phyloP scores from a whole-genome alignment of 108 stramenopile genomes.

The Skeletonema potamos region DNA sequence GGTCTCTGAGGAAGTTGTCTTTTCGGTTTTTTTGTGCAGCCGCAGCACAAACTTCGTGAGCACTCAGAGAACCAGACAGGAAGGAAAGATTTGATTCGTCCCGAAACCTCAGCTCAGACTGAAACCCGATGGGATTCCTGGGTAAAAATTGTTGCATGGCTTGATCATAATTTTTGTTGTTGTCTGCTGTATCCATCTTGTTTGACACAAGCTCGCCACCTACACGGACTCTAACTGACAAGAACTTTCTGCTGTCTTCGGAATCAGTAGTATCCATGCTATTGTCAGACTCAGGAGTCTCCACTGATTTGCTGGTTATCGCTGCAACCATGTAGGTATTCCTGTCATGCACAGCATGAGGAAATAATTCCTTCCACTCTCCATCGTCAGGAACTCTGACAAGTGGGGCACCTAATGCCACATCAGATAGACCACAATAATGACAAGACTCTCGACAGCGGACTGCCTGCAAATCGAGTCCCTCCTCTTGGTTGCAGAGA shows the following conservation, averaged over 20 bases:
- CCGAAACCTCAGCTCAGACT: conserved; percentile 67
- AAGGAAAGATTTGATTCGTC: conserved; percentile 59
- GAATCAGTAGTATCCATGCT: neutral
- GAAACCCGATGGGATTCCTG: conserved; percentile 64
- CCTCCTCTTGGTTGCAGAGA: conserved; percentile 51
- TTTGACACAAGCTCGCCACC: conserved; percentile 70
- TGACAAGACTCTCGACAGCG: conserved; percentile 66
- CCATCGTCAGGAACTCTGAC: conserved; percentile 71
- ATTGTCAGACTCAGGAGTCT: neutral
- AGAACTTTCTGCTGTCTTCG: conserved; percentile 31
- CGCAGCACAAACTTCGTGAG: conserved; percentile 85
- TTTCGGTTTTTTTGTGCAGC: conserved; percentile 78
- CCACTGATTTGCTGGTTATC: conserved; percentile 2
- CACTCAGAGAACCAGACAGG: conserved; percentile 73
- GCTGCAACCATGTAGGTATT: conserved; percentile 65
- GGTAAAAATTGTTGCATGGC: conserved; percentile 77
- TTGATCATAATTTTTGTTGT: conserved; percentile 51
- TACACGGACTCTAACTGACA: conserved; percentile 63
- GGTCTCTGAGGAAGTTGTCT: conserved; percentile 52
- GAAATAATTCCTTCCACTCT: conserved; percentile 79
- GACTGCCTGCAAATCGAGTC: conserved; percentile 51
- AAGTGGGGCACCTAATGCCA: conserved; percentile 71
- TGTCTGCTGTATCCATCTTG: conserved; percentile 29
- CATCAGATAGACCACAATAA: conserved; percentile 80
- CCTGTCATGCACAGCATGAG: conserved; percentile 48